Evolutionary conservation across 2,329 filamentous ascomycete species (phyloP), one percentile per base, ranked within the genome.

Genomic region (Neofusicoccum kwambonambiense): DNA sequence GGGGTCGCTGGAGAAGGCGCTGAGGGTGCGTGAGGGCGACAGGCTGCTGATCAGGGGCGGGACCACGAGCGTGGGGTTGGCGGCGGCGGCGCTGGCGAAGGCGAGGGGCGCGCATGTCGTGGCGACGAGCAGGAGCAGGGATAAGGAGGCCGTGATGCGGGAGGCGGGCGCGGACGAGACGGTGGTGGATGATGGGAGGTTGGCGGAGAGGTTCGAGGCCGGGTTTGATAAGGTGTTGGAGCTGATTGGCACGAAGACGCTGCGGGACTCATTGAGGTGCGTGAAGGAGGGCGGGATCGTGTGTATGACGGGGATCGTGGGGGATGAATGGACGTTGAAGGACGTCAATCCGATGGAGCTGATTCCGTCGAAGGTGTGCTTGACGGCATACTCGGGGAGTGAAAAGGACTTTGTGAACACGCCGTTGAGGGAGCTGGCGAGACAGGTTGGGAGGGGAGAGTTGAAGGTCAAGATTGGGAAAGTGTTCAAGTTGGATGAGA

Each of bases 41-140:
- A 76, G 73, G 13, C 64, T 84, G 60, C 71, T 84, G n/a, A 74
- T 84, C n/a, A 73, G 82, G 4, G 82, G 82, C 1, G 81, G 80
- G 0, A 84, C 82, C 3, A 82, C 80, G 13, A 79, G 76, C 61
- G 77, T 84, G 12, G 81, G 81, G 4, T 71, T 83, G 15, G 80
- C 81, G 13, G 81, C 81, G 3, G 75, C 81, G 6, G 77, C 76
- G 6, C 77, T 84, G 64, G 81, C 81, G 22, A 79, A 77, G 65
- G 74, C 71, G 13, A 70, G 77, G 47, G 81, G 81, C 5, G 75
- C 72, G 7, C 71, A 69, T 65, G 78, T 84, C 7, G 73, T 74
- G 1, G 72, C 71, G 12, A 82, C 81, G 44, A 82, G 78, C n/a
- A 39, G 68, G 39, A 69, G 57, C 19, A 42, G 37, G 44, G 49